Evolutionary conservation across 768 basidiomycete genomes (phyloP), one percentile per base, ranked within the genome.

Genomic region (Tulasnella calospora): DNA sequence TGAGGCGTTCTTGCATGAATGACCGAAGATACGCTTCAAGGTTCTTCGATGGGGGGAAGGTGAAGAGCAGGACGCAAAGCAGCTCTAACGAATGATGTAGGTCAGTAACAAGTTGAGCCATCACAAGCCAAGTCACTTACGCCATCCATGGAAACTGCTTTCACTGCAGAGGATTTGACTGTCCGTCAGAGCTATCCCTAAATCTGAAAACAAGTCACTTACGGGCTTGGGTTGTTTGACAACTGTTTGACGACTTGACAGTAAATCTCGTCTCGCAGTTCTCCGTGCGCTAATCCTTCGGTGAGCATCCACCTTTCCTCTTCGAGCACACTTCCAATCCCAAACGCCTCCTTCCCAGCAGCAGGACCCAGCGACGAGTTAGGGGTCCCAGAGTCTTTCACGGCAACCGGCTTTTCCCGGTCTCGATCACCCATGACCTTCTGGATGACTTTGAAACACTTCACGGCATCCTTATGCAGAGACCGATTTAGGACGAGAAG

Each of bases 171-270:
- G 33, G 46, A 57, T 23, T 44, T 6, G 23, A 57, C 23, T 19
- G 13, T 51, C 40, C 72, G 30, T 69, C 19, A 79, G 21, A 8
- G 23, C n/a, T 30, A 23, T 46, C 17, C 67, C 21, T 10, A 30
- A 41, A 73, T 38, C 51, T 79, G 46, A n/a, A 41, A 35, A 5
- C 30, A 30, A 35, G 27, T 78, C 3, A 89, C 93, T 81, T 82
- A 95, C 91, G 91, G 86, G 83, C 88, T 91, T 13, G 94, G 90
- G 83, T 98, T 98, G 61, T 88, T 88, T 0, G 89, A 94, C 19
- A 97, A 86, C 84, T 98, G 96, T 83, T 98, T 98, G 90, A 96
- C 92, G 35, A 94, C 81, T 81, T 98, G 96, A 82, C 94, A 96
- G 81, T 94, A 98, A 73, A 96, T 91, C 85, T 98, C 96, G 84